phyloP scores from a whole-genome alignment of 345 rosid genomes.

The Gossypioides kirkii region DNA sequence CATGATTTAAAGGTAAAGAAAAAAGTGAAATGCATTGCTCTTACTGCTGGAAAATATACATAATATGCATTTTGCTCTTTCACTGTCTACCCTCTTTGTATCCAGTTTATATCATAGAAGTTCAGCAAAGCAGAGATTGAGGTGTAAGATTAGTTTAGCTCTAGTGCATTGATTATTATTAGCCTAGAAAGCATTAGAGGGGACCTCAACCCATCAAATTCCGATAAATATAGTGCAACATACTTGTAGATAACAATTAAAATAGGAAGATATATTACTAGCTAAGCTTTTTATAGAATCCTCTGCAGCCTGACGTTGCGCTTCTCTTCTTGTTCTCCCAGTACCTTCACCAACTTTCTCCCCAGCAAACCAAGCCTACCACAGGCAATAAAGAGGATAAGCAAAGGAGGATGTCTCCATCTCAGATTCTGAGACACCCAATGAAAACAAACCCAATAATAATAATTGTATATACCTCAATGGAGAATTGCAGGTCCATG shows the following conservation, averaged over 20 bases:
- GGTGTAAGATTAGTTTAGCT: not conserved
- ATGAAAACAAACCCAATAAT: not conserved
- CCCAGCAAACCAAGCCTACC: constrained; percentile 84
- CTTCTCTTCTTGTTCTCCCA: constrained; percentile 87
- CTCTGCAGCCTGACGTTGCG: constrained; percentile 76
- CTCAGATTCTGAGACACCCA: constrained; percentile 9
- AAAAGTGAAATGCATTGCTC: not conserved
- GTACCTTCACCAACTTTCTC: constrained; percentile 74
- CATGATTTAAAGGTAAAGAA: not conserved
- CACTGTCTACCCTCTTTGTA: not conserved
- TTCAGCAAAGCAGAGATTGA: not conserved
- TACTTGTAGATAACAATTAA: not conserved
- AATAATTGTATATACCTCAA: constrained; percentile 57
- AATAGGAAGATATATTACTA: constrained; percentile 37
- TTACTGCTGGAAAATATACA: not conserved
- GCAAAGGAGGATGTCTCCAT: not conserved
- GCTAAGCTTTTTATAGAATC: constrained; percentile 68
- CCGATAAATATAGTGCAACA: not conserved
- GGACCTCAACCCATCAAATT: not conserved
- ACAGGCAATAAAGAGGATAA: constrained; percentile 18
- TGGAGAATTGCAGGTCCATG: constrained; percentile 65
- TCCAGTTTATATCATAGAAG: not conserved
- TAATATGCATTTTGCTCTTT: not conserved
- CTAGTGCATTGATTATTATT: not conserved
- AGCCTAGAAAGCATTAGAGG: not conserved